Percentiles rank a stretch among this genome's conserved stretches.
Evolutionary conservation across 2,329 filamentous ascomycete species (phyloP).

Genomic region (Exophiala sideris): DNA sequence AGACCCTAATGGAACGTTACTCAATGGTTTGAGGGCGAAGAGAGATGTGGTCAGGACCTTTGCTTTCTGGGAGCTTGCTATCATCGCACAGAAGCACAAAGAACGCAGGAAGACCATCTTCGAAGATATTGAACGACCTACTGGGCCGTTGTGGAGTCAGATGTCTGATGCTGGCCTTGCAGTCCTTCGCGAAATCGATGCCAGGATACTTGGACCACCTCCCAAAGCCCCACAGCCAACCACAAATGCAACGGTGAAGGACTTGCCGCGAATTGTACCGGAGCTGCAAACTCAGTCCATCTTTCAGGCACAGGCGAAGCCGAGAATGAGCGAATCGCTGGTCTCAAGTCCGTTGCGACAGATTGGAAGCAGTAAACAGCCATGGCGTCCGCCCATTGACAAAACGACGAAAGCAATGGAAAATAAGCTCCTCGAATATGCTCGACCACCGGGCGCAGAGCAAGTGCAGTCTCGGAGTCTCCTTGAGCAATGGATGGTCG

Average conservation of each 20-base stretch:
- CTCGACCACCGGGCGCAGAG: conserved; percentile 10
- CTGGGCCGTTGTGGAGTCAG: conserved; percentile 78
- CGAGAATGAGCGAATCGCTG: conserved; percentile 7
- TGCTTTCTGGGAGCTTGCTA: conserved; percentile 84
- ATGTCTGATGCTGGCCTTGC: conserved; percentile 67
- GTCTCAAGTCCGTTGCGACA: conserved; percentile 14
- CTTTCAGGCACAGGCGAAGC: conserved; percentile 9
- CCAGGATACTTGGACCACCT: conserved; percentile 56
- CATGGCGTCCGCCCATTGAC: conserved; percentile 43
- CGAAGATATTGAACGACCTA: conserved; percentile 78
- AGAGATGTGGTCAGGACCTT: conserved; percentile 75
- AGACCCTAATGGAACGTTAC: conserved; percentile 84
- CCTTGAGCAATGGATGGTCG: conserved; percentile 10
- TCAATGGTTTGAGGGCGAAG: conserved; percentile 80
- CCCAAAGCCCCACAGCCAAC: conserved; percentile 30
- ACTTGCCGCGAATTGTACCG: conserved; percentile 50
- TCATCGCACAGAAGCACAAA: conserved; percentile 72
- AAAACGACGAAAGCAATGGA: conserved; percentile 32
- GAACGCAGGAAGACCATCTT: conserved; percentile 79
- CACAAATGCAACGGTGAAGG: conserved; percentile 46
- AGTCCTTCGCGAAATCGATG: conserved; percentile 64
- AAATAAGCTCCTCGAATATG: conserved; percentile 30
- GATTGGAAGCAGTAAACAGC: conserved; percentile 22
- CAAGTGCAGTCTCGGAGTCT: conserved; percentile 4
- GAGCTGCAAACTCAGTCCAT: conserved; percentile 38